A percentile compares a stretch with the other conserved stretches of the same genome.
Evolutionary conservation across 1,284 basidiomycete species (phyloP).

Genomic region (Coniferiporia weirii): DNA sequence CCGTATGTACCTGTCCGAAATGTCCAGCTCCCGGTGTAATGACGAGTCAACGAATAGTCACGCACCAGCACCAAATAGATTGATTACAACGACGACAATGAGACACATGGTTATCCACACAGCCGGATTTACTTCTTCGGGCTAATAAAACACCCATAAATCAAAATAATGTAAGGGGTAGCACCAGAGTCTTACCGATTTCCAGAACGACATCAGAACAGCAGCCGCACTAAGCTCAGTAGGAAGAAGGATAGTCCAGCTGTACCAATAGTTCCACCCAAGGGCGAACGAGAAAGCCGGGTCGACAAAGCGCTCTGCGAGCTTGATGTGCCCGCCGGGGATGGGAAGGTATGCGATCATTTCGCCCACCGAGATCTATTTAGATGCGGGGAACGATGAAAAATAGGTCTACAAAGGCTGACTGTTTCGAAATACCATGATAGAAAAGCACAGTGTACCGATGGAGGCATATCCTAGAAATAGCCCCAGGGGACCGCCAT

Average conservation of each 20-base stretch:
- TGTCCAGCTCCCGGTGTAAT: not conserved
- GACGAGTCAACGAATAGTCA: conserved; percentile 4
- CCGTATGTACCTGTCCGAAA: conserved; percentile 49
- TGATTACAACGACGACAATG: conserved; percentile 69
- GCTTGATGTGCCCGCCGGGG: conserved; percentile 71
- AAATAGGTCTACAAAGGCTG: not conserved
- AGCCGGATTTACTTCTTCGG: conserved; percentile 49
- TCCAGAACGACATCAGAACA: conserved; percentile 75
- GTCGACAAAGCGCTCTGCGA: conserved; percentile 77
- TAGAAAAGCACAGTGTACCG: conserved; percentile 58
- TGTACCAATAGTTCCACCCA: conserved; percentile 84
- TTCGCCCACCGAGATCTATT: conserved; percentile 44
- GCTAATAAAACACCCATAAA: conserved; percentile 19
- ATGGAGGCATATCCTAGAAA: conserved; percentile 58
- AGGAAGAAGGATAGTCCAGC: conserved; percentile 67
- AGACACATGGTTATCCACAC: conserved; percentile 76
- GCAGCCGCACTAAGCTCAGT: conserved; percentile 76
- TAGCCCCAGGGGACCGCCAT: conserved; percentile 59
- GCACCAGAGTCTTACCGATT: conserved; percentile 10
- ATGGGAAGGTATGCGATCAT: conserved; percentile 68
- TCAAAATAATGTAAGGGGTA: not conserved
- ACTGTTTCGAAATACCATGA: conserved; percentile 38
- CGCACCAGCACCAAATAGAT: conserved; percentile 65
- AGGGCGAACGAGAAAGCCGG: conserved; percentile 76
- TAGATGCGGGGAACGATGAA: conserved; percentile 17